phyloP scores from a whole-genome alignment of 164 flowering plant genomes.

The Aristolochia fimbriata region DNA sequence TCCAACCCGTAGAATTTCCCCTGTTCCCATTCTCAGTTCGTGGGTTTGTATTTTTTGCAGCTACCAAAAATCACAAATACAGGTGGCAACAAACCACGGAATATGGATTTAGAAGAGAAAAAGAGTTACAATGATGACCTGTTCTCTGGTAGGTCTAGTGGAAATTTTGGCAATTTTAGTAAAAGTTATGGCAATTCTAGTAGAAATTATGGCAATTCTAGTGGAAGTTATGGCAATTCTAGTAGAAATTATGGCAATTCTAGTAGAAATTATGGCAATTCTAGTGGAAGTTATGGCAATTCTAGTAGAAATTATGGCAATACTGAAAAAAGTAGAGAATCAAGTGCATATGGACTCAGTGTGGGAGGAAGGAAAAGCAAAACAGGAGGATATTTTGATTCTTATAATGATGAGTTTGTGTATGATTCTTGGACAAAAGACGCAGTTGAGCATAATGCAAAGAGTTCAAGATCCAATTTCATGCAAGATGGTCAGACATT shows the following conservation, averaged over 20 bases:
- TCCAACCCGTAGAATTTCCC: no score
- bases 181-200: conserved; percentile 6
- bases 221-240: not conserved
- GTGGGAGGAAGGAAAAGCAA: conserved; percentile 4
- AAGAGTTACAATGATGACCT: conserved; percentile 7
- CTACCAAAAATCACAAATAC: conserved; percentile 16
- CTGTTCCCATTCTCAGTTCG: not conserved
- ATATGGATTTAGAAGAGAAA: conserved; percentile 10
- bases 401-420: conserved; percentile 6
- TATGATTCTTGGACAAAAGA: not conserved
- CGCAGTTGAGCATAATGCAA: no score
- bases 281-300: conserved; percentile 10
- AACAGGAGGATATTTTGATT: conserved; percentile 5
- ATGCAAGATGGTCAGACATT: no score
- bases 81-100: conserved; percentile 1
- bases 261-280: conserved; percentile 1
- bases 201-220: conserved; percentile 13
- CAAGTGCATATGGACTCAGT: conserved; percentile 8
- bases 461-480: no score
- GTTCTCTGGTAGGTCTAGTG: conserved; percentile 5
- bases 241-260: conserved; percentile 10
- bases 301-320: conserved; percentile 3
- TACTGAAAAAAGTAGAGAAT: conserved; percentile 12
- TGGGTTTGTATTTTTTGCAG: conserved; percentile 11
- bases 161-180: conserved; percentile 7